Evolutionary conservation across 1,284 basidiomycete genomes (phyloP).

Genomic region (Ustilago esculenta): DNA sequence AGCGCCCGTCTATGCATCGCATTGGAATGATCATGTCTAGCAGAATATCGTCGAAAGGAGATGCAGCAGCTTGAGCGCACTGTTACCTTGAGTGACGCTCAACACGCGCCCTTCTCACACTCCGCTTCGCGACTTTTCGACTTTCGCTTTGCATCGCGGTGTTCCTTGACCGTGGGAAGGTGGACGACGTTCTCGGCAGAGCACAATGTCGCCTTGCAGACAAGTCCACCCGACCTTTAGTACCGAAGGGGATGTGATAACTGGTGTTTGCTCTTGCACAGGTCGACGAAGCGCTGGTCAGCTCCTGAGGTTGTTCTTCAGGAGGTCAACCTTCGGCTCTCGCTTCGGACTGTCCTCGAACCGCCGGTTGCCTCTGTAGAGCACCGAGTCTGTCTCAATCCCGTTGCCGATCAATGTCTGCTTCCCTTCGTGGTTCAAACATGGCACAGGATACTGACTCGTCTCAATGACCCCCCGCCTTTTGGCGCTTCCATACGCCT

Average conservation of each 20-base stretch:
- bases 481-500: conserved; percentile 5
- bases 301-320: conserved; percentile 7
- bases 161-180: conserved; percentile 22
- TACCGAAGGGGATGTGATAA: conserved; percentile 36
- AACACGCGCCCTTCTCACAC: conserved; percentile 13
- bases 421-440: conserved; percentile 36
- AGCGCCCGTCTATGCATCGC: conserved; percentile 19
- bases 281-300: conserved; percentile 30
- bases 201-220: conserved; percentile 40
- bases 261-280: conserved; percentile 8
- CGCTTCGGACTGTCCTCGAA: conserved; percentile 7
- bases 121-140: conserved; percentile 19
- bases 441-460: conserved; percentile 60
- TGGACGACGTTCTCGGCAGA: conserved; percentile 24
- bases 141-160: conserved; percentile 33
- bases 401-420: conserved; percentile 35
- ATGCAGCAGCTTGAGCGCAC: conserved; percentile 12
- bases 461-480: conserved; percentile 64
- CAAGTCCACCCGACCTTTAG: conserved; percentile 17
- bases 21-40: conserved; percentile 10
- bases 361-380: conserved; percentile 48
- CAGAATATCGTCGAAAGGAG: conserved; percentile 21
- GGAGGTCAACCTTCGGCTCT: conserved; percentile 37
- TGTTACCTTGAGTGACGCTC: neutral
- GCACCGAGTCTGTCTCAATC: conserved; percentile 59